Percentiles rank a stretch among this genome's conserved stretches.
Conservation (phyloP, 1,139 yeast genomes). For the Hanseniaspora sp. region DNA sequence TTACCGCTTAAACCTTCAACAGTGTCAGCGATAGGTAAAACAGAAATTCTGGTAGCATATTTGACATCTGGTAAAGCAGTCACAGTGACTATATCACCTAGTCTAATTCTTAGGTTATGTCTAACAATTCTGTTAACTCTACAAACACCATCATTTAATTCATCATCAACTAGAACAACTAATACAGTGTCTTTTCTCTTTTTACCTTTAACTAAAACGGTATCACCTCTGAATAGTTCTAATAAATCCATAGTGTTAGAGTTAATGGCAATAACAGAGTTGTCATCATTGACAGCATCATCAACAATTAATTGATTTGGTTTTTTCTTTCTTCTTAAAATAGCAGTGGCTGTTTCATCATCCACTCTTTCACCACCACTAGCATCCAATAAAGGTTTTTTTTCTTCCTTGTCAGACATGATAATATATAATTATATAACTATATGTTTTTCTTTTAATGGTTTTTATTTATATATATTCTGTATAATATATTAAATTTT, state of each 20-base stretch:
- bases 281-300: constrained; percentile 94
- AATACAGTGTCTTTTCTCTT: constrained; percentile 97
- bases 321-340: constrained; percentile 94
- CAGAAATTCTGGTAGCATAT: constrained; percentile 86
- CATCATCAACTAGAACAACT: constrained; percentile 92
- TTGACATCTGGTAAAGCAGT: constrained; percentile 98
- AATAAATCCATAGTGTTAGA: constrained; percentile 91
- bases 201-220: constrained; percentile 93
- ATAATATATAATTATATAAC: not conserved
- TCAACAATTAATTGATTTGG: constrained; percentile 85
- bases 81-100: constrained; percentile 81
- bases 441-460: not conserved
- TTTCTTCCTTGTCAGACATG: constrained; percentile 28
- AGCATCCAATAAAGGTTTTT: constrained; percentile 40
- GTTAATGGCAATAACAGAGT: constrained; percentile 89
- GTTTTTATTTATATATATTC: not conserved
- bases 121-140: constrained; percentile 92
- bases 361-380: constrained; percentile 48
- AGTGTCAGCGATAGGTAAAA: constrained; percentile 93
- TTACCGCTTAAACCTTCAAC: constrained; percentile 97
- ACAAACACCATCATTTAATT: constrained; percentile 90
- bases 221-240: constrained; percentile 94
- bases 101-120: constrained; percentile 83
- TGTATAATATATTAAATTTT: not conserved
- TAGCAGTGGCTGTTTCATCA: constrained; percentile 94